These are phyloP conservation scores for Pseudonectria buxi DNA, from an alignment of 2,329 filamentous ascomycete genomes.

Conservation along the genomic window DNA sequence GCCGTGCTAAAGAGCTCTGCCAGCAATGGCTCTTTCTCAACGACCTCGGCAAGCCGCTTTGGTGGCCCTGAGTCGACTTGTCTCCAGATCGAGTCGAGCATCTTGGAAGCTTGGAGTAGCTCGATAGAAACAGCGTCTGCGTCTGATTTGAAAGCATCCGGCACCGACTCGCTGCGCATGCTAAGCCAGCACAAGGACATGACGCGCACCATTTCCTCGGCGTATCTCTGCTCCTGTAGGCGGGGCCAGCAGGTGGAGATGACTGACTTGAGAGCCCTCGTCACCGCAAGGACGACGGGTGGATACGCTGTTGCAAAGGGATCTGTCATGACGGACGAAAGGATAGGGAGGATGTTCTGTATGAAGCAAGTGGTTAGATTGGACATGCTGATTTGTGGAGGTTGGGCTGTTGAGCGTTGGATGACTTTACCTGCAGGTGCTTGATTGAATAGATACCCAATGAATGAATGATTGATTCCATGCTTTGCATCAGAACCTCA, in stretches of 20 bases:
- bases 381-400: too few species aligned
- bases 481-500: constrained; percentile 46
- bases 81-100: constrained; percentile 18
- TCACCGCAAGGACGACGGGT: constrained; percentile 45
- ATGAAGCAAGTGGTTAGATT: not conserved
- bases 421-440: constrained; percentile 52
- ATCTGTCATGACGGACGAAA: constrained; percentile 59
- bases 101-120: constrained; percentile 13
- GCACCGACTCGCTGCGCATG: constrained; percentile 31
- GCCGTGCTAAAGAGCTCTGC: constrained; percentile 17
- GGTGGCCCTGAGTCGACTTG: constrained; percentile 7
- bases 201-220: constrained; percentile 56
- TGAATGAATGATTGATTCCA: constrained; percentile 42
- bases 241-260: constrained; percentile 65
- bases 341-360: constrained; percentile 59
- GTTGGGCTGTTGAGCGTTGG: not conserved
- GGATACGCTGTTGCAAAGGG: constrained; percentile 56
- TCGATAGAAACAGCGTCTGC: constrained; percentile 7
- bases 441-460: constrained; percentile 59
- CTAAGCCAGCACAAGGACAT: constrained; percentile 58
- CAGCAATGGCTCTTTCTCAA: constrained; percentile 24
- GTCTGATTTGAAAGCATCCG: not conserved
- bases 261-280: constrained; percentile 47
- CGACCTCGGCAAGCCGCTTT: constrained; percentile 10
- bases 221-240: constrained; percentile 46